Evolutionary conservation across 495 filamentous ascomycete species (phyloP), one percentile per base, ranked within the genome.

Genomic region (Sphaerosporella brunnea): DNA sequence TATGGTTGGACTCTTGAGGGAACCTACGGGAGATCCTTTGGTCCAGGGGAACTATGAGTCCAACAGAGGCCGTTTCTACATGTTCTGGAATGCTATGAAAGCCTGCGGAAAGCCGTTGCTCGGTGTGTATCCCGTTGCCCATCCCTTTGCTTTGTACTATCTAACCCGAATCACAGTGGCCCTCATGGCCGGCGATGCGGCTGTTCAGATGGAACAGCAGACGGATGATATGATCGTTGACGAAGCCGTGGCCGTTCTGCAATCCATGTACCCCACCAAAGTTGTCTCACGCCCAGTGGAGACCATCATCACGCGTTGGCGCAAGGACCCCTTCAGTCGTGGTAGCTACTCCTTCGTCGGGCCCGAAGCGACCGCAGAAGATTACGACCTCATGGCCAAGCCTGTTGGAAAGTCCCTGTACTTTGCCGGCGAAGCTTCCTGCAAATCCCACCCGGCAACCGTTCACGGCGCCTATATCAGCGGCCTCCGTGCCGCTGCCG

Each of bases 381-480:
- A 99, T 63, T 96, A 96, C 62, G 84, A 96, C 59, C 65, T 75
- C 16, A 93, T 96, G 84, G 87, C 90, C n/a, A 66, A 72, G 52
- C 66, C 78, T 1, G 67, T 93, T 38, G 84, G 83, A 30, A 93
- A 90, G 49, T 50, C 48, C 10, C 67, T 99, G 15, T 86, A 88
- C 67, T 99, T 99, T 64, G 90, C 92, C 2, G 90, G 90, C 20
- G 90, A 99, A 65, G 88, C 90, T 32, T 95, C 90, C 2, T 93
- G 80, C 62, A 84, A 83, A 38, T 92, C 84, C 2, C 87, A 99
- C 62, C 90, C 90, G 7, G 90, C 90, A 23, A 96, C 90, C 3
- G 90, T 96, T 1, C 90, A 99, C 54, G 90, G 90, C 4, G 90
- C 90, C 4, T 99, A 94, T 62, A 74, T 99, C 18, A 92, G 86